Percentiles rank a stretch among this genome's conserved stretches.
Evolutionary conservation across 352 stramenopile species (phyloP).

Genomic region (Globisporangium middletonii): DNA sequence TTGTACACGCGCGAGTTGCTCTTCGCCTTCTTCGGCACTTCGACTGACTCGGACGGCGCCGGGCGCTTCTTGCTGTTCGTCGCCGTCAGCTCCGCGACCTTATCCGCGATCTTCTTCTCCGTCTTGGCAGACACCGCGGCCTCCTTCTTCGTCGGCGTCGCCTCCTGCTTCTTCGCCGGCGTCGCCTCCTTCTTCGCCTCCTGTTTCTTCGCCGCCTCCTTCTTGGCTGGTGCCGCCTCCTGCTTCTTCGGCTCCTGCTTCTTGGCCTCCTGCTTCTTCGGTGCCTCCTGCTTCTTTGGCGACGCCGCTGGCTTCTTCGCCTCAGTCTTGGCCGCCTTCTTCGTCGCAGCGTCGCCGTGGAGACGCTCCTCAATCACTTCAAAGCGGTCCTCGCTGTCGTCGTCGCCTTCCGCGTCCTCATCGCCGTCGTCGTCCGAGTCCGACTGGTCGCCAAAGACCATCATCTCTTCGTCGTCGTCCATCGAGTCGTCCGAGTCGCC

Average conservation of each 20-base stretch:
- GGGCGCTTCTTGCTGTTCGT: constrained; percentile 62
- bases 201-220: constrained; percentile 16
- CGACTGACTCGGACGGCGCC: constrained; percentile 43
- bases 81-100: constrained; percentile 42
- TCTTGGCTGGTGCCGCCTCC: constrained; percentile 22
- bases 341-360: constrained; percentile 34
- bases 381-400: constrained; percentile 44
- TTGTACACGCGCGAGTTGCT: constrained; percentile 50
- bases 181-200: constrained; percentile 34
- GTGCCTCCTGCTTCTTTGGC: constrained; percentile 18
- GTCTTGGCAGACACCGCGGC: constrained; percentile 32
- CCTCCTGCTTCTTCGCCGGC: constrained; percentile 24
- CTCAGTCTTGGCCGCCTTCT: constrained; percentile 25
- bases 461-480: constrained; percentile 45
- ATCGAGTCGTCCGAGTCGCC: constrained; percentile 34
- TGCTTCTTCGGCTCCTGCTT: constrained; percentile 23
- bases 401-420: constrained; percentile 38
- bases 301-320: constrained; percentile 25
- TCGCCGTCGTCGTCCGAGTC: constrained; percentile 40
- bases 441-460: constrained; percentile 49
- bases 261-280: constrained; percentile 22
- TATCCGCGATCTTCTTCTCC: constrained; percentile 44
- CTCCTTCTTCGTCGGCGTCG: constrained; percentile 31
- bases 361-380: constrained; percentile 73
- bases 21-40: constrained; percentile 80